A percentile compares a stretch with the other conserved stretches of the same genome.
Evolutionary conservation across 352 stramenopile genomes (phyloP).

Genomic region (Peronospora destructor): DNA sequence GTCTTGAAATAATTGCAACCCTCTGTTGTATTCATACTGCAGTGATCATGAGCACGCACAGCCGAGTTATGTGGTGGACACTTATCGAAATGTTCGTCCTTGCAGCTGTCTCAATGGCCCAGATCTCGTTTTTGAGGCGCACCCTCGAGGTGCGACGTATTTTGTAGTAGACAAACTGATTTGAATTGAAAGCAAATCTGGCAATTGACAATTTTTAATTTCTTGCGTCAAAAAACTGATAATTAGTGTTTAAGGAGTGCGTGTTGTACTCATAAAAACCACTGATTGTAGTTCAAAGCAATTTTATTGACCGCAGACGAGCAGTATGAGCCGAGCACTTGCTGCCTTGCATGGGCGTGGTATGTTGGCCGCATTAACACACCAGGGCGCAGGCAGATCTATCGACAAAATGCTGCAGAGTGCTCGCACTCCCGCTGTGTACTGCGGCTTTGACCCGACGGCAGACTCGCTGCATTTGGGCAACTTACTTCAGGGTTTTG

Average conservation of each 20-base stretch:
- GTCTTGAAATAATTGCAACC: no score
- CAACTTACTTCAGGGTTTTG: slow-evolving; percentile 84
- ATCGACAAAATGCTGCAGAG: slow-evolving; percentile 47
- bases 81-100: slow-evolving; percentile 73
- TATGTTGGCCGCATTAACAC: slow-evolving; percentile 70
- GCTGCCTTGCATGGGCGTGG: slow-evolving; percentile 50
- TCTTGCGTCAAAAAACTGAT: no score
- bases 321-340: slow-evolving; percentile 64
- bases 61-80: slow-evolving; percentile 76
- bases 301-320: slow-evolving; percentile 6
- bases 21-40: slow-evolving; percentile 1
- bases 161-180: slow-evolving; percentile 34
- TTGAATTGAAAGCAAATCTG: background rate
- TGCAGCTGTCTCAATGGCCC: slow-evolving; percentile 56
- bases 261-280: background rate
- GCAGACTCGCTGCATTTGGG: slow-evolving; percentile 87
- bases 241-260: no score
- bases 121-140: slow-evolving; percentile 78
- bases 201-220: background rate
- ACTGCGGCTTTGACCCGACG: slow-evolving; percentile 90
- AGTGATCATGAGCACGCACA: slow-evolving; percentile 85
- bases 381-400: slow-evolving; percentile 44
- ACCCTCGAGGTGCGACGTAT: slow-evolving; percentile 81
- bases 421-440: slow-evolving; percentile 41
- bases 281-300: background rate